These are phyloP conservation scores for Candida tropicalis DNA, from an alignment of 1,139 yeast genomes.

Conservation along the genomic window DNA sequence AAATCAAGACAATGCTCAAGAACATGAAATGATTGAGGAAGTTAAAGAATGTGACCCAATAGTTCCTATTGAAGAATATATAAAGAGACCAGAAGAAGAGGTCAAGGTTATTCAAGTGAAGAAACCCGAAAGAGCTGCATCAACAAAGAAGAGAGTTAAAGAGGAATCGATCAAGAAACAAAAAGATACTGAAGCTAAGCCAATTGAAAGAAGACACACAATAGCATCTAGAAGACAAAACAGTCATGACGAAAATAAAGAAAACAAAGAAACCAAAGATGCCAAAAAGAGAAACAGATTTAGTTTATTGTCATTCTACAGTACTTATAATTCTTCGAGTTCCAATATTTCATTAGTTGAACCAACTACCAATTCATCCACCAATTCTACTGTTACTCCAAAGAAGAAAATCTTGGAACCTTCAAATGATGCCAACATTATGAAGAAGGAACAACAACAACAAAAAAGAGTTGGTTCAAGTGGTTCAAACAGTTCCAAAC, in stretches of 20 bases:
- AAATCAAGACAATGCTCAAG: too few relatives aligned
- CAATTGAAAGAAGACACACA: constrained; percentile 14
- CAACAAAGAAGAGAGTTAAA: constrained; percentile 2
- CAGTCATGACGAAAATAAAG: constrained; percentile 13
- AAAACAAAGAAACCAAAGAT: constrained; percentile 33
- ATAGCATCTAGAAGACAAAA: constrained; percentile 7
- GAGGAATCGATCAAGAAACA: constrained; percentile 4
- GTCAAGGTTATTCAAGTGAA: background rate
- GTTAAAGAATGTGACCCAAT: constrained; percentile 12
- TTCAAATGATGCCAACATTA: constrained; percentile 33
- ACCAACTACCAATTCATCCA: constrained; percentile 15
- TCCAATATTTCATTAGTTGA: constrained; percentile 20
- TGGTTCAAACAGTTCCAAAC: constrained; percentile 15
- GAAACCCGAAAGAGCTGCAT: background rate
- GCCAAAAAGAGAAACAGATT: constrained; percentile 50
- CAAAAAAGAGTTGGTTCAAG: constrained; percentile 22
- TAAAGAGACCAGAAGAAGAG: constrained; percentile 11
- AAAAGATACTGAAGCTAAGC: constrained; percentile 5
- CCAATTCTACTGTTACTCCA: constrained; percentile 12
- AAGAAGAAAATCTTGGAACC: constrained; percentile 45
- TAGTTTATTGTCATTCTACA: constrained; percentile 56
- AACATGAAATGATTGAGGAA: constrained; percentile 8
- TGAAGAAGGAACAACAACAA: constrained; percentile 21
- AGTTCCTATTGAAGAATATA: constrained; percentile 18
- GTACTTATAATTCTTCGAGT: constrained; percentile 33